These are phyloP conservation scores for Phaeosphaeria sp. DNA, from an alignment of 2,329 filamentous ascomycete genomes.

Conservation along the genomic window DNA sequence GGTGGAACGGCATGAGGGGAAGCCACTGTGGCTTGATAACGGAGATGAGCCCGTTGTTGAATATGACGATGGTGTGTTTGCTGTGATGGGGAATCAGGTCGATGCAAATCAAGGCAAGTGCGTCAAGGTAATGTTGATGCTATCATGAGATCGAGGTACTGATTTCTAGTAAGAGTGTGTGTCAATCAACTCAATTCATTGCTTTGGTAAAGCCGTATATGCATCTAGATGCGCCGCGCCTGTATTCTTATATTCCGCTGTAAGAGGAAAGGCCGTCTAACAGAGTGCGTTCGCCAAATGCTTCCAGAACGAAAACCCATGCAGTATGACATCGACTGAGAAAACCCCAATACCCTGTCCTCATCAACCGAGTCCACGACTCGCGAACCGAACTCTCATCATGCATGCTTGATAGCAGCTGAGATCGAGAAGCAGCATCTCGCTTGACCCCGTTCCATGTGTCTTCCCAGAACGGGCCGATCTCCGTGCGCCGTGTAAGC, in stretches of 20 bases:
- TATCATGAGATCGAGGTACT: background rate
- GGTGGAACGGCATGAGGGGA: background rate
- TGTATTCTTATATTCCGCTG: background rate
- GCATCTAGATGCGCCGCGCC: background rate
- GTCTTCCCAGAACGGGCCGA: slow-evolving; percentile 4
- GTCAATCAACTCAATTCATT: background rate
- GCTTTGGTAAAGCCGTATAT: background rate
- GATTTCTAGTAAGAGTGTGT: background rate
- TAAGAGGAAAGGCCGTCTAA: background rate
- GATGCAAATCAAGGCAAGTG: too few relatives aligned
- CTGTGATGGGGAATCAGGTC: too few relatives aligned
- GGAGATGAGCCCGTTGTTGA: background rate
- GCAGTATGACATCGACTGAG: background rate
- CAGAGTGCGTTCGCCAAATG: slow-evolving; percentile 4
- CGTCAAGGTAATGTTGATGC: background rate
- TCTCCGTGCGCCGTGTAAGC: slow-evolving; percentile 11
- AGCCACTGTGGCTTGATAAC: background rate
- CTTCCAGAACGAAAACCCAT: background rate
- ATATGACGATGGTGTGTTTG: too few relatives aligned
- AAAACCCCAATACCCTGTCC: background rate
- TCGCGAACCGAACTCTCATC: background rate
- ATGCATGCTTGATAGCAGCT: background rate
- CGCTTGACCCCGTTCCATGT: background rate
- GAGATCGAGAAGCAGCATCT: background rate
- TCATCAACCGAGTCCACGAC: background rate